Evolutionary conservation across 2,329 filamentous ascomycete species (phyloP).

Genomic region (Beauveria pseudobassiana): DNA sequence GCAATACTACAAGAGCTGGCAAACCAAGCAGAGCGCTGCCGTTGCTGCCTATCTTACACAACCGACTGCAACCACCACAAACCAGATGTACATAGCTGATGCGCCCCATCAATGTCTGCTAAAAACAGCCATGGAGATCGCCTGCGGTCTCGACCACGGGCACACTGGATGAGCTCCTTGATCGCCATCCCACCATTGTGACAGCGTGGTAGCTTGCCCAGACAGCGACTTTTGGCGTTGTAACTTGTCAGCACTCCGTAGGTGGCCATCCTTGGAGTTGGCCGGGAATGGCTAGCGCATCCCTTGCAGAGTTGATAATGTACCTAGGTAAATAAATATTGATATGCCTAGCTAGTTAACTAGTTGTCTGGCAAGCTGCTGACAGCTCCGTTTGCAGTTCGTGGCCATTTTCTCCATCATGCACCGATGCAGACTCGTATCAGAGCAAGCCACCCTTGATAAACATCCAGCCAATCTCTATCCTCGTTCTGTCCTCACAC

Average conservation of each 20-base stretch:
- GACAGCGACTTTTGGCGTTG: not conserved
- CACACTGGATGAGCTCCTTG: not conserved
- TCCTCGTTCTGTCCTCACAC: too few relatives aligned
- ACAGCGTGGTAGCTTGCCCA: too few relatives aligned
- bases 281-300: conserved; percentile 8
- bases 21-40: not conserved
- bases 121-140: not conserved
- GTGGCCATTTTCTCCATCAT: not conserved
- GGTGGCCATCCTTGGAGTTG: not conserved
- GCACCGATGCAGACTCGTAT: not conserved
- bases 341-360: not conserved
- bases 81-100: not conserved
- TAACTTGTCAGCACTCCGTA: too few relatives aligned
- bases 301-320: not conserved
- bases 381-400: conserved; percentile 6
- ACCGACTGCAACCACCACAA: not conserved
- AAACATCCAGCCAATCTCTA: conserved; percentile 1
- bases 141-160: not conserved
- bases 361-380: not conserved
- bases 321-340: too few relatives aligned
- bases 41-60: not conserved
- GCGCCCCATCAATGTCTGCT: not conserved
- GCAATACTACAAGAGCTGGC: not conserved
- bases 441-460: not conserved
- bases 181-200: not conserved